These are phyloP conservation scores for Emergomyces pasteurianus DNA, from an alignment of 2,329 filamentous ascomycete genomes.

Conservation along the genomic window DNA sequence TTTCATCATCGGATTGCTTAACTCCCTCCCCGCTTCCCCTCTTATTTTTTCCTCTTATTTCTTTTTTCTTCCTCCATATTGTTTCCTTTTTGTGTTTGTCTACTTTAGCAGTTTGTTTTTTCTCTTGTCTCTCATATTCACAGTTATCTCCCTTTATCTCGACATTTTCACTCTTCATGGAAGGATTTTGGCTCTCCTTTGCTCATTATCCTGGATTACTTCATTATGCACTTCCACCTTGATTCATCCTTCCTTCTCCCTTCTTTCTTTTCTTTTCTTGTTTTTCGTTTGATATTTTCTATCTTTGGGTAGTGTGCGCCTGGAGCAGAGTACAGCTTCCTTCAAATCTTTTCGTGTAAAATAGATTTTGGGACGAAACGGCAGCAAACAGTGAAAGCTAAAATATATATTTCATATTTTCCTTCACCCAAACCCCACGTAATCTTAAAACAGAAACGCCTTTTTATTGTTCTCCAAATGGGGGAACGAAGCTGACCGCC, in stretches of 20 bases:
- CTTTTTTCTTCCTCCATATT: conserved; percentile 8
- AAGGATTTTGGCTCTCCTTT: background rate
- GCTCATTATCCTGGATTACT: background rate
- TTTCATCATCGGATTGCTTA: background rate
- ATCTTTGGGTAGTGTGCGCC: background rate
- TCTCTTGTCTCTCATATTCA: conserved; percentile 4
- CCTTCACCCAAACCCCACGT: background rate
- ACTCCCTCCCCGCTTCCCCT: background rate
- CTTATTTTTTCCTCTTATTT: conserved; percentile 6
- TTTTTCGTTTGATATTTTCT: conserved; percentile 14
- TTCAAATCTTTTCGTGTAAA: conserved; percentile 18
- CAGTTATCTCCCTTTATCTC: background rate
- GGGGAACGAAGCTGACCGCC: too few species aligned
- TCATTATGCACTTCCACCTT: background rate
- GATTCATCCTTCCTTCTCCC: too few species aligned
- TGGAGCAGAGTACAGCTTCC: conserved; percentile 3
- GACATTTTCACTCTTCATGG: conserved; percentile 2
- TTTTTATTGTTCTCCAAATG: background rate
- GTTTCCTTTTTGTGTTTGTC: conserved; percentile 6
- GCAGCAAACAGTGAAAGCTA: conserved; percentile 1
- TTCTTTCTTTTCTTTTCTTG: conserved; percentile 15
- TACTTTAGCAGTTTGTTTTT: conserved; percentile 5
- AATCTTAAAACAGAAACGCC: too few species aligned
- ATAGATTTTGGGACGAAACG: conserved; percentile 18
- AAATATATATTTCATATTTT: background rate